Percentiles rank a stretch among this genome's conserved stretches.
Conservation (phyloP, 148 eudicot species). For the Nepenthes mirabilis region DNA sequence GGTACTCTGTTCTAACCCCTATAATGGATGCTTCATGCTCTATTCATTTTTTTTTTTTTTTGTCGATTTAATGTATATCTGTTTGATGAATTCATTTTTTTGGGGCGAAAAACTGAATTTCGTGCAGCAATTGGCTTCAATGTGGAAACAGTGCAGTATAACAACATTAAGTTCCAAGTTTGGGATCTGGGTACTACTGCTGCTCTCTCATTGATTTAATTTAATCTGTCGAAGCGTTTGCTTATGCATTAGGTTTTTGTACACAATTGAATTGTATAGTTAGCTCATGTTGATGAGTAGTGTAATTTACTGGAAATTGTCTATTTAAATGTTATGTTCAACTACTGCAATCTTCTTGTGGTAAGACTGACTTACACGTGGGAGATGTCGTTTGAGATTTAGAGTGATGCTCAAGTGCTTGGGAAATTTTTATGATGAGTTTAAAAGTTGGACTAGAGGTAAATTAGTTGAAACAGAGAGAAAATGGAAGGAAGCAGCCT, state of each 20-base stretch:
- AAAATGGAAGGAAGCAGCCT: neutral
- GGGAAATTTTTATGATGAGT: neutral
- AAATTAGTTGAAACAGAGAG: neutral
- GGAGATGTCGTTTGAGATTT: too few species aligned
- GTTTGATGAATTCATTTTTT: neutral
- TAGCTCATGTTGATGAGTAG: too few species aligned
- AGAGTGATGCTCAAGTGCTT: neutral
- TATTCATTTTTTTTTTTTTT: neutral
- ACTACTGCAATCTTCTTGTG: too few species aligned
- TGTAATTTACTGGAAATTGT: too few species aligned
- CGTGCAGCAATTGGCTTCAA: slow-evolving; percentile 92
- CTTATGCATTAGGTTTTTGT: neutral
- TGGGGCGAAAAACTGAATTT: neutral
- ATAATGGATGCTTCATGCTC: slow-evolving; percentile 4
- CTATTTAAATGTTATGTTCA: too few species aligned
- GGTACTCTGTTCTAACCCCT: slow-evolving; percentile 18
- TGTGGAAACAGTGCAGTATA: slow-evolving; percentile 93
- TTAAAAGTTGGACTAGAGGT: neutral
- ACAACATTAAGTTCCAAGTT: slow-evolving; percentile 95
- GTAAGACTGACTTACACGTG: too few species aligned
- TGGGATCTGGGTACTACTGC: slow-evolving; percentile 84
- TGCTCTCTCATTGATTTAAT: slow-evolving; percentile 6
- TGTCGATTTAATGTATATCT: neutral
- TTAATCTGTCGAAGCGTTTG: neutral
- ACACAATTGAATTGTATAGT: too few species aligned